These are phyloP conservation scores for Anacardium occidentale DNA, from an alignment of 345 rosid species.

Conservation along the genomic window DNA sequence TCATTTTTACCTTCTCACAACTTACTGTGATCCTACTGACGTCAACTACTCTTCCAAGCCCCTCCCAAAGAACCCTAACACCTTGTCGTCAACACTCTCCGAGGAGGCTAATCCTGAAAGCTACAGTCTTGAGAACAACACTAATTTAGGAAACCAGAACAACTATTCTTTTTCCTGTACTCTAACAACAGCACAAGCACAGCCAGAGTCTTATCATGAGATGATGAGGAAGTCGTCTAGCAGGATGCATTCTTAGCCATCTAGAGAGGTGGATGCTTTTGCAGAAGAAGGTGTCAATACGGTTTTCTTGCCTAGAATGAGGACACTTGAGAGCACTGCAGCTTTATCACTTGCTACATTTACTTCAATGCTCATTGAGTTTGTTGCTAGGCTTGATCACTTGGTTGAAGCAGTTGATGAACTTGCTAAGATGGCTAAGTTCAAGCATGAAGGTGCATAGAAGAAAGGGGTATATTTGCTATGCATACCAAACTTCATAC, in stretches of 20 bases:
- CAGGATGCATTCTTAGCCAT: slow-evolving; percentile 62
- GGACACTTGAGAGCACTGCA: slow-evolving; percentile 54
- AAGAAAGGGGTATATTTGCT: neutral
- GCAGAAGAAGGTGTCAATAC: slow-evolving; percentile 43
- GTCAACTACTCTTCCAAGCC: slow-evolving; percentile 29
- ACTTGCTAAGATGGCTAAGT: slow-evolving; percentile 55
- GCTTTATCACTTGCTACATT: slow-evolving; percentile 58
- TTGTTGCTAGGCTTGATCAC: slow-evolving; percentile 63
- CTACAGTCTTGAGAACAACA: slow-evolving; percentile 9
- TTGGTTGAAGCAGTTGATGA: slow-evolving; percentile 61
- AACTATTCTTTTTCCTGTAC: neutral
- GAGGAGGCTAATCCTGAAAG: slow-evolving; percentile 14
- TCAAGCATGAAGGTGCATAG: slow-evolving; percentile 39
- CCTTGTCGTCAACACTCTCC: neutral
- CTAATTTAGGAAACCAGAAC: neutral
- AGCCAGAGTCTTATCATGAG: slow-evolving; percentile 48
- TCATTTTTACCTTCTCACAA: slow-evolving; percentile 49
- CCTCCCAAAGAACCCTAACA: slow-evolving; percentile 10
- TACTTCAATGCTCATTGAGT: slow-evolving; percentile 61
- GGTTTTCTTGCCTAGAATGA: slow-evolving; percentile 46
- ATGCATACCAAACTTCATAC: too few relatives aligned
- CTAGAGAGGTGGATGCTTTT: slow-evolving; percentile 50
- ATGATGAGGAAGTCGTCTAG: slow-evolving; percentile 58
- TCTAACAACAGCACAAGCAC: slow-evolving; percentile 11
- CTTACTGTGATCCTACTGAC: slow-evolving; percentile 28